Conservation (phyloP, 148 eudicot genomes). For the Vaccinium darrowii region DNA sequence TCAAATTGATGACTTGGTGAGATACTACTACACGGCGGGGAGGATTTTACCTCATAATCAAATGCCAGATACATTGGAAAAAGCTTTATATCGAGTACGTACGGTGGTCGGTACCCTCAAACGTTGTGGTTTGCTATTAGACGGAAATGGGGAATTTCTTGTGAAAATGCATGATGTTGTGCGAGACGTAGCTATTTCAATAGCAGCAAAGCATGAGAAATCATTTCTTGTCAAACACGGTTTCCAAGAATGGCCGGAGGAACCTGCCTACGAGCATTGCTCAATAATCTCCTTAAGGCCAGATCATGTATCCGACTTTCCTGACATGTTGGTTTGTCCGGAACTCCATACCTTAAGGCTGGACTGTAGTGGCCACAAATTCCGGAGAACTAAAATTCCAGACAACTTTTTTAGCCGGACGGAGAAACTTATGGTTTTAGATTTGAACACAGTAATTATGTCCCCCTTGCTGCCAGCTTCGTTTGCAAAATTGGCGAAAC, state of each 20-base stretch:
- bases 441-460: neutral
- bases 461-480: neutral
- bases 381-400: neutral
- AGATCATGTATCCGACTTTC: neutral
- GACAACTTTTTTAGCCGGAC: neutral
- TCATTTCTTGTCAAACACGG: neutral
- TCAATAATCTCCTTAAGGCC: neutral
- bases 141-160: too few species aligned
- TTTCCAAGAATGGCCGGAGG: neutral
- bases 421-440: neutral
- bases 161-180: neutral
- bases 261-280: neutral
- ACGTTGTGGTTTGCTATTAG: neutral
- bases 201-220: neutral
- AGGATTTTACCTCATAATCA: neutral
- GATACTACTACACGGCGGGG: neutral
- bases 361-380: fast-evolving
- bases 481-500: neutral
- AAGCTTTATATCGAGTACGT: neutral
- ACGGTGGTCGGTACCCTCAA: neutral
- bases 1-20: neutral
- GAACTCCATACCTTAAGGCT: neutral
- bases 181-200: neutral
- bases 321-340: neutral
- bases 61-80: neutral